phyloP scores from a whole-genome alignment of 2,329 filamentous ascomycete species.

The Xylariaceae sp. region DNA sequence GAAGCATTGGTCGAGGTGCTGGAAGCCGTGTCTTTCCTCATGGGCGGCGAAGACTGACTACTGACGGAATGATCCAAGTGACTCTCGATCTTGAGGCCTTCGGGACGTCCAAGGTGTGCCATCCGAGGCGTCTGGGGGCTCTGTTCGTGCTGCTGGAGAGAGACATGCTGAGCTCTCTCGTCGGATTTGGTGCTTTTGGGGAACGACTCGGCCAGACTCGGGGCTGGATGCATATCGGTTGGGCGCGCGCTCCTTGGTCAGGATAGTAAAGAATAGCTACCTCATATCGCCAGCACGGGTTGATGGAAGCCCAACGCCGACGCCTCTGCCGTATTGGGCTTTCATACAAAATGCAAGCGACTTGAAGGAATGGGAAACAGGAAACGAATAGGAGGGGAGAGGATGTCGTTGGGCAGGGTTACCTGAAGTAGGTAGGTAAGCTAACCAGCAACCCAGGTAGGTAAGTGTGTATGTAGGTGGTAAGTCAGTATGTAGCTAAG shows the following conservation, averaged over 20 bases:
- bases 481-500: too few relatives aligned
- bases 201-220: constrained; percentile 33
- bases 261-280: constrained; percentile 24
- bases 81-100: constrained; percentile 27
- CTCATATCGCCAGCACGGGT: constrained; percentile 29
- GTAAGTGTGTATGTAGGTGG: too few relatives aligned
- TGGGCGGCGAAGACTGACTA: constrained; percentile 29
- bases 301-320: constrained; percentile 18
- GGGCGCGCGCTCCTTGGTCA: constrained; percentile 24
- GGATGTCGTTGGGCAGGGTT: constrained; percentile 18
- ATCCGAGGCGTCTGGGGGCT: constrained; percentile 24
- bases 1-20: constrained; percentile 51
- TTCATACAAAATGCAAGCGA: constrained; percentile 16
- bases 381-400: constrained; percentile 16
- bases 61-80: constrained; percentile 24
- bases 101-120: constrained; percentile 24
- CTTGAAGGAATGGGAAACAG: constrained; percentile 11
- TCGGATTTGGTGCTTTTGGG: constrained; percentile 33
- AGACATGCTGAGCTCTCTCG: constrained; percentile 29
- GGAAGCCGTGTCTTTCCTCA: constrained; percentile 49
- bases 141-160: constrained; percentile 22
- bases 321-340: constrained; percentile 15
- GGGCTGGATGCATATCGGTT: constrained; percentile 35
- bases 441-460: constrained; percentile 4
- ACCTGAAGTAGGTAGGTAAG: constrained; percentile 19